These are phyloP conservation scores for Stagonosporopsis cucurbitacearum DNA, from an alignment of 2,329 filamentous ascomycete genomes.

Conservation along the genomic window DNA sequence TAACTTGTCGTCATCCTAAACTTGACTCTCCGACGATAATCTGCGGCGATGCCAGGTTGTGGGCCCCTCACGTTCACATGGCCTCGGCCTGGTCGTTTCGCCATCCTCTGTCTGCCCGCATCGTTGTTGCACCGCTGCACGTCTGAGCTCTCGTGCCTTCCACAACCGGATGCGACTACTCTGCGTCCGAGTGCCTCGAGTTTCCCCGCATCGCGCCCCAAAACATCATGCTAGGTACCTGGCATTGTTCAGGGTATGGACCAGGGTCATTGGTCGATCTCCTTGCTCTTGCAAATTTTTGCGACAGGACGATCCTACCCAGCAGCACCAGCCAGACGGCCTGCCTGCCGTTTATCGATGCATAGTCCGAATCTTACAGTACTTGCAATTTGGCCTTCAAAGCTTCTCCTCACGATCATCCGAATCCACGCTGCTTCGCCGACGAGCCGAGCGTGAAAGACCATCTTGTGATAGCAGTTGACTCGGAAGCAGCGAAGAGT, in stretches of 20 bases:
- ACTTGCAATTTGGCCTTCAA: not conserved
- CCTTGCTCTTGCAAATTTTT: not conserved
- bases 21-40: not conserved
- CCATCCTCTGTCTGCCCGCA: not conserved
- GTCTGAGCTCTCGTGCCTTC: conserved; percentile 4
- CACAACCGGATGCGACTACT: conserved; percentile 8
- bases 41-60: not conserved
- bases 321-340: not conserved
- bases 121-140: not conserved
- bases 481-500: not conserved
- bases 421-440: not conserved
- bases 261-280: not conserved
- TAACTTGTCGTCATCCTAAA: not conserved
- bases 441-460: conserved; percentile 4
- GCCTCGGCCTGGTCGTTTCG: not conserved
- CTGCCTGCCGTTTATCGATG: not conserved
- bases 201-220: conserved; percentile 16
- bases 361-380: not conserved
- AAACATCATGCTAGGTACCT: conserved; percentile 1
- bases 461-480: conserved; percentile 3
- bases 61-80: conserved; percentile 11
- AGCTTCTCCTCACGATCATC: conserved; percentile 9
- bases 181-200: conserved; percentile 2
- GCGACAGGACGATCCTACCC: not conserved
- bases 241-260: not conserved